A percentile compares a stretch with the other conserved stretches of the same genome.
Conservation (phyloP, 495 filamentous ascomycete genomes). For the Barbatosphaeria neglecta region DNA sequence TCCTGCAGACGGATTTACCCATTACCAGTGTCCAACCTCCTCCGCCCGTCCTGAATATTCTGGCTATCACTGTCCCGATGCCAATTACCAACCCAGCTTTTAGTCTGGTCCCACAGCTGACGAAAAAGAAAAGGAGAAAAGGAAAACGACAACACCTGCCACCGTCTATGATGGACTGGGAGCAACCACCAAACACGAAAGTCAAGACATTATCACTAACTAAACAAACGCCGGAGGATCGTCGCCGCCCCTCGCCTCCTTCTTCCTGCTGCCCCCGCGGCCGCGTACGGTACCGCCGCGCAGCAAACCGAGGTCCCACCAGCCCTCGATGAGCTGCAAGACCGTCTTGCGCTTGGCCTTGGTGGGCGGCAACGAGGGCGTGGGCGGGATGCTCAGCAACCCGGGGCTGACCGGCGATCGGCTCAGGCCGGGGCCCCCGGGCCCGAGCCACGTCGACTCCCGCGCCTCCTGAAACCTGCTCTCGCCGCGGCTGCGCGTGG, state of each 20-base stretch:
- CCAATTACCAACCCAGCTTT: too few relatives aligned
- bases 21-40: too few relatives aligned
- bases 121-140: too few relatives aligned
- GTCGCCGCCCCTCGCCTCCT: background rate
- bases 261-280: background rate
- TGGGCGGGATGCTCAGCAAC: background rate
- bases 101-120: too few relatives aligned
- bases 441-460: background rate
- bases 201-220: background rate
- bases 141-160: too few relatives aligned
- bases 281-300: background rate
- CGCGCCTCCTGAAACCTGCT: background rate
- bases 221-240: background rate
- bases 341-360: constrained; percentile 19
- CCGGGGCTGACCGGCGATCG: background rate
- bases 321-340: constrained; percentile 21
- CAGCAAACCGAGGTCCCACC: constrained; percentile 27
- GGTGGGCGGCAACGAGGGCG: background rate
- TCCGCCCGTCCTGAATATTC: too few relatives aligned
- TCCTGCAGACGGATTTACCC: too few relatives aligned
- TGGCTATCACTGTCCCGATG: too few relatives aligned
- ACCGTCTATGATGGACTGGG: too few relatives aligned
- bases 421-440: background rate
- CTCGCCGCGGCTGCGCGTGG: background rate
- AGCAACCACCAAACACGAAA: too few relatives aligned